Percentiles rank a stretch among this genome's conserved stretches.
Evolutionary conservation across 371 early-diverging fungal genomes (phyloP).

Genomic region (Vittaforma corneae): DNA sequence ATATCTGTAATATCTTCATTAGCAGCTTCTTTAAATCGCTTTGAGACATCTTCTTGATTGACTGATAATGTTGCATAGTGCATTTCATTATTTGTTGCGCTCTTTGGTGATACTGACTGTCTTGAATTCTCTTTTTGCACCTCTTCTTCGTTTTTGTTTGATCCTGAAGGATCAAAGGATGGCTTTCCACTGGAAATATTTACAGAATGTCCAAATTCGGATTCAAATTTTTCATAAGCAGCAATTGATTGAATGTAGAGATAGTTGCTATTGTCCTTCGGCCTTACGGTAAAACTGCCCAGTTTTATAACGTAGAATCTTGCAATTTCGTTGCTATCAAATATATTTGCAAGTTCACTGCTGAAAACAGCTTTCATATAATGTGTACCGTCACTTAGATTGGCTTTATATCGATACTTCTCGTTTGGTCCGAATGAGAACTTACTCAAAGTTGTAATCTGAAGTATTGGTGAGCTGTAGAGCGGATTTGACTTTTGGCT

Average conservation of each 20-base stretch:
- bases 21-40: conserved; percentile 27
- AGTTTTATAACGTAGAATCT: conserved; percentile 36
- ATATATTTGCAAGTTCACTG: conserved; percentile 12
- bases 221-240: conserved; percentile 28
- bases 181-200: conserved; percentile 14
- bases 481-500: conserved; percentile 42
- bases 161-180: not conserved
- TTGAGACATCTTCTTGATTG: conserved; percentile 8
- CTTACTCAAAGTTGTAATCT: conserved; percentile 31
- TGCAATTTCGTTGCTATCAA: conserved; percentile 30
- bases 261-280: conserved; percentile 31
- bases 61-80: not conserved
- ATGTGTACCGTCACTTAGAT: conserved; percentile 39
- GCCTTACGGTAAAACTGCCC: conserved; percentile 22
- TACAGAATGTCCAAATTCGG: conserved; percentile 40
- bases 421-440: conserved; percentile 4
- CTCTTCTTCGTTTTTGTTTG: not conserved
- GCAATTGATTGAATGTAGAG: conserved; percentile 40
- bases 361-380: conserved; percentile 47
- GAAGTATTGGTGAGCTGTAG: conserved; percentile 38
- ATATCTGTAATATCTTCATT: conserved; percentile 27
- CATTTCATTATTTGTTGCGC: not conserved
- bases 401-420: conserved; percentile 26
- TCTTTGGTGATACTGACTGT: not conserved
- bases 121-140: conserved; percentile 1